phyloP scores from a whole-genome alignment of 139 green algal genomes.

The Chlamydomonas schloesseri region DNA sequence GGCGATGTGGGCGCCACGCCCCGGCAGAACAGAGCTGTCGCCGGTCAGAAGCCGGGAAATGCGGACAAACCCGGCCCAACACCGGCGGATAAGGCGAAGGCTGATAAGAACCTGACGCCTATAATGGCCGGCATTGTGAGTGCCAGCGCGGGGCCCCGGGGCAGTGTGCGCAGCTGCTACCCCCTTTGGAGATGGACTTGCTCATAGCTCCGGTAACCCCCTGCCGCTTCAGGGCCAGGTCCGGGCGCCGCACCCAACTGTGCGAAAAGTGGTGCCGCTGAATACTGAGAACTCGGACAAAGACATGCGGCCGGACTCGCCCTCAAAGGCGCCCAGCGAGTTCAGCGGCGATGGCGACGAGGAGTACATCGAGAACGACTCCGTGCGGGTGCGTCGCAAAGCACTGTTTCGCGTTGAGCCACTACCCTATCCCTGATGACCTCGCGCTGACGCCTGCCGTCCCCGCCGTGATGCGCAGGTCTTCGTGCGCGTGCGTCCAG shows the following conservation, averaged over 20 bases:
- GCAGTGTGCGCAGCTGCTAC: neutral
- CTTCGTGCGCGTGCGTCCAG: conserved; percentile 65
- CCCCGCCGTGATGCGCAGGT: conserved; percentile 46
- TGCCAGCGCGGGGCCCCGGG: neutral
- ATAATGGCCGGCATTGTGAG: neutral
- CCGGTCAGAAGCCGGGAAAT: neutral
- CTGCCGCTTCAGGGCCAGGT: too few species aligned
- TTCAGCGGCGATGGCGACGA: conserved; percentile 2
- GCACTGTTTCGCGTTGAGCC: neutral
- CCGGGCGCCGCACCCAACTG: neutral
- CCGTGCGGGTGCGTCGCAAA: conserved; percentile 12
- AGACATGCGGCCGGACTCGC: neutral
- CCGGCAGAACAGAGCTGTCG: neutral
- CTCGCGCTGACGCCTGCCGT: neutral
- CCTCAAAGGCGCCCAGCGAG: neutral
- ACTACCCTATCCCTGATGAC: neutral
- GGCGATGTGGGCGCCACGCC: conserved; percentile 1
- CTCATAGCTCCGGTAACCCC: too few species aligned
- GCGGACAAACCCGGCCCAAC: too few species aligned
- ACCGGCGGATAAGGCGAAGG: neutral
- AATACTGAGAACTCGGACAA: neutral
- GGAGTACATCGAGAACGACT: conserved; percentile 25
- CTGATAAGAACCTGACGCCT: neutral
- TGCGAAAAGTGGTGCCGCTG: neutral
- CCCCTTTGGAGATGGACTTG: too few species aligned